Conservation (phyloP, 1,284 basidiomycete genomes). For the Cryptococcus deneoformans region DNA sequence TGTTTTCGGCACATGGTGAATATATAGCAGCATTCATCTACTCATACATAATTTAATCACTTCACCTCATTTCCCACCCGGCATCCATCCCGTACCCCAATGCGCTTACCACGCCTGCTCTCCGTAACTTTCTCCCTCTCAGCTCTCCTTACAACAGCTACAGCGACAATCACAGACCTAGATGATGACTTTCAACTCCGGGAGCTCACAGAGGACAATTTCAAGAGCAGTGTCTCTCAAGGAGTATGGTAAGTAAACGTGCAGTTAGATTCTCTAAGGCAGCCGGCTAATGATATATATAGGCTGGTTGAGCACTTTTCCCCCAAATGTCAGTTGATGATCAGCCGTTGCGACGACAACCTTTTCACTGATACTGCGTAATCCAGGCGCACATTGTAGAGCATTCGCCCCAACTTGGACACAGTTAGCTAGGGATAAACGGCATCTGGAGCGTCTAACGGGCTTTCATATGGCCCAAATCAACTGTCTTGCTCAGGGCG, state of each 20-base stretch:
- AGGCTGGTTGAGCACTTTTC: slow-evolving; percentile 51
- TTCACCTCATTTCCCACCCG: background rate
- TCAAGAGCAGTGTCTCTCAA: slow-evolving; percentile 56
- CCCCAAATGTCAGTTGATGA: slow-evolving; percentile 40
- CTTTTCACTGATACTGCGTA: background rate
- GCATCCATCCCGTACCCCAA: background rate
- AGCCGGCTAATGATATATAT: background rate
- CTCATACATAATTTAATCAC: background rate
- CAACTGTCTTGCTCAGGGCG: slow-evolving; percentile 78
- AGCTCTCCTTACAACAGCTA: background rate
- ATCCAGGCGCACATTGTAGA: slow-evolving; percentile 45
- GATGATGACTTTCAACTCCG: slow-evolving; percentile 36
- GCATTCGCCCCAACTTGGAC: slow-evolving; percentile 72
- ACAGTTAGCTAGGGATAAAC: slow-evolving; percentile 60
- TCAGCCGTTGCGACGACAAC: no score
- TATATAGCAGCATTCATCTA: no score
- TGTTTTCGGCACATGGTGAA: no score
- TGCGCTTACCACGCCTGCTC: slow-evolving; percentile 7
- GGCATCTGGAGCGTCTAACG: slow-evolving; percentile 55
- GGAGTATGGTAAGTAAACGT: slow-evolving; percentile 63
- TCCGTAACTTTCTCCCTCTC: background rate
- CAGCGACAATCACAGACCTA: background rate
- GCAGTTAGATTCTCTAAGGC: background rate
- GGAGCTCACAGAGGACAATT: slow-evolving; percentile 63
- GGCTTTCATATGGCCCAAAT: slow-evolving; percentile 77